Percentiles rank a stretch among this genome's conserved stretches.
Evolutionary conservation across 2,329 filamentous ascomycete genomes (phyloP).

Genomic region (Neofusicoccum parvum): DNA sequence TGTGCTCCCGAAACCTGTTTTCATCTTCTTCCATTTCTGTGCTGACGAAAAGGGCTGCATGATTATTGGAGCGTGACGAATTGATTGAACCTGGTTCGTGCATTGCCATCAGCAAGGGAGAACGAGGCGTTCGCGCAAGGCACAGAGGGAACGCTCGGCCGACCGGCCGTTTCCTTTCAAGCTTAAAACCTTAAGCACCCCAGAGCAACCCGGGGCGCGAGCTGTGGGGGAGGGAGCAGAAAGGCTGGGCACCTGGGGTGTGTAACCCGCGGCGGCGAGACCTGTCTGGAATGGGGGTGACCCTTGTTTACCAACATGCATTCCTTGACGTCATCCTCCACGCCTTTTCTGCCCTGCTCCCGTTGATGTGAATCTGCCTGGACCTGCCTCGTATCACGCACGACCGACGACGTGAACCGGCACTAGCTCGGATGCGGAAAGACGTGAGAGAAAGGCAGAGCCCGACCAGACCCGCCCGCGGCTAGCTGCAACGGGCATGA

Average conservation of each 20-base stretch:
- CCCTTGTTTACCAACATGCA: neutral
- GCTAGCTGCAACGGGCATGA: neutral
- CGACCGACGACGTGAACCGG: no score
- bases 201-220: neutral
- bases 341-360: neutral
- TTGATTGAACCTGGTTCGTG: constrained; percentile 1
- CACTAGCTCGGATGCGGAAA: neutral
- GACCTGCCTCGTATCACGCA: no score
- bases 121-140: constrained; percentile 10
- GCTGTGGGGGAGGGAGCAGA: neutral
- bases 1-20: neutral
- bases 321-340: neutral
- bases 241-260: neutral
- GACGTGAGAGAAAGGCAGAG: neutral
- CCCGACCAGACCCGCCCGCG: no score
- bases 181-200: constrained; percentile 9
- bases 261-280: no score
- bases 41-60: neutral
- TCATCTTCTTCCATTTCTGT: neutral
- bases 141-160: neutral
- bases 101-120: neutral
- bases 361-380: no score
- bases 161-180: neutral
- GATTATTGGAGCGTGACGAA: neutral
- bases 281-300: neutral